These are phyloP conservation scores for Thelonectria blattea DNA, from an alignment of 2,329 filamentous ascomycete genomes.

Conservation along the genomic window DNA sequence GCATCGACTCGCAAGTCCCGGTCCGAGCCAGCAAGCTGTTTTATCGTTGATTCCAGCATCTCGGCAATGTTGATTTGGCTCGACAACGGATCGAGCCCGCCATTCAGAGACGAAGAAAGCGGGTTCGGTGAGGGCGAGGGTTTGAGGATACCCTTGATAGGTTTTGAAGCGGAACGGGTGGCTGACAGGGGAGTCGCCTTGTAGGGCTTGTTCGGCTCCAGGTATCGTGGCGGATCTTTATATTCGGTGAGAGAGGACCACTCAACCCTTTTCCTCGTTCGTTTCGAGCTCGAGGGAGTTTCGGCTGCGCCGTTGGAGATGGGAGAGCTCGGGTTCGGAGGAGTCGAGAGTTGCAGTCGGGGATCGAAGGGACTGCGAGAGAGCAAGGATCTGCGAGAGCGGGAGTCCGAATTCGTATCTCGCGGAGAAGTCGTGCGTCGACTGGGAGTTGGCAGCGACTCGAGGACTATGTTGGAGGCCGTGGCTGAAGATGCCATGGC, in stretches of 20 bases:
- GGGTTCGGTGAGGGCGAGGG: constrained; percentile 59
- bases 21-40: constrained; percentile 79
- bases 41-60: constrained; percentile 85
- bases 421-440: constrained; percentile 73
- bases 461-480: constrained; percentile 49
- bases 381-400: constrained; percentile 45
- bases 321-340: constrained; percentile 56
- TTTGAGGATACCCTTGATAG: constrained; percentile 79
- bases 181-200: constrained; percentile 50
- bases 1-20: constrained; percentile 79
- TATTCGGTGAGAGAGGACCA: constrained; percentile 65
- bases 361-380: constrained; percentile 47
- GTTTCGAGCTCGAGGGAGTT: constrained; percentile 51
- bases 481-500: constrained; percentile 51
- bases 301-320: constrained; percentile 48
- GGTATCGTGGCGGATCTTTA: constrained; percentile 57
- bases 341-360: constrained; percentile 53
- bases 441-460: constrained; percentile 59
- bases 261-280: constrained; percentile 60
- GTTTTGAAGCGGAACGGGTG: constrained; percentile 50
- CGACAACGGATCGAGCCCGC: constrained; percentile 49
- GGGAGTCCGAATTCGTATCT: constrained; percentile 52
- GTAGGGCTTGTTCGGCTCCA: constrained; percentile 44
- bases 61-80: constrained; percentile 66
- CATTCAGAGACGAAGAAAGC: constrained; percentile 48